phyloP scores from a whole-genome alignment of 1,139 yeast species.

The Pneumocystis canis region DNA sequence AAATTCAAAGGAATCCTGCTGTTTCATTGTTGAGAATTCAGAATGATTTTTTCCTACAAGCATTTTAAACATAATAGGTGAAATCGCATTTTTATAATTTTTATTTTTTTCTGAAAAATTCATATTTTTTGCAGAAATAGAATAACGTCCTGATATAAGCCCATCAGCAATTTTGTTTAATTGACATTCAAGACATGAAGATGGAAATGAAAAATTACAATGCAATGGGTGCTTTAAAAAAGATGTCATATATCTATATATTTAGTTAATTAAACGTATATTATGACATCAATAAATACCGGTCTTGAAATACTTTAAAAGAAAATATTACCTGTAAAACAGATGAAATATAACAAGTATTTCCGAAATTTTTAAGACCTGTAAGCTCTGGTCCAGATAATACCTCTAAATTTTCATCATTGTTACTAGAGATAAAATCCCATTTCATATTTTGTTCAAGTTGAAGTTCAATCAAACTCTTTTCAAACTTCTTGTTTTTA shows the following conservation, averaged over 20 bases:
- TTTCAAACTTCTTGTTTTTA: slow-evolving; percentile 53
- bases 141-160: slow-evolving; percentile 55
- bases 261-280: slow-evolving; percentile 9
- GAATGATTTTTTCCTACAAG: slow-evolving; percentile 62
- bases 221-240: slow-evolving; percentile 12
- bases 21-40: slow-evolving; percentile 75
- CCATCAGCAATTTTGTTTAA: slow-evolving; percentile 71
- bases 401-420: slow-evolving; percentile 43
- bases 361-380: slow-evolving; percentile 80
- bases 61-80: slow-evolving; percentile 60
- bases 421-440: slow-evolving; percentile 74
- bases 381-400: slow-evolving; percentile 56
- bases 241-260: slow-evolving; percentile 9
- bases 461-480: slow-evolving; percentile 65
- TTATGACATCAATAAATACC: slow-evolving; percentile 17
- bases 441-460: slow-evolving; percentile 84
- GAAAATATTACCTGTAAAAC: slow-evolving; percentile 59
- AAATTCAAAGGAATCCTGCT: slow-evolving; percentile 92
- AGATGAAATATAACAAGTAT: slow-evolving; percentile 80
- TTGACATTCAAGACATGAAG: slow-evolving; percentile 53
- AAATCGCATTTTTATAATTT: slow-evolving; percentile 55
- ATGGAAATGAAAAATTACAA: slow-evolving; percentile 35
- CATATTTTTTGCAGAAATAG: slow-evolving; percentile 33
- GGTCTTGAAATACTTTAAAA: slow-evolving; percentile 24
- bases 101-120: slow-evolving; percentile 23